Percentiles rank a stretch among this genome's conserved stretches.
These are phyloP conservation scores for Dipodascopsis tothii DNA, from an alignment of 805 yeast species.

Conservation along the genomic window DNA sequence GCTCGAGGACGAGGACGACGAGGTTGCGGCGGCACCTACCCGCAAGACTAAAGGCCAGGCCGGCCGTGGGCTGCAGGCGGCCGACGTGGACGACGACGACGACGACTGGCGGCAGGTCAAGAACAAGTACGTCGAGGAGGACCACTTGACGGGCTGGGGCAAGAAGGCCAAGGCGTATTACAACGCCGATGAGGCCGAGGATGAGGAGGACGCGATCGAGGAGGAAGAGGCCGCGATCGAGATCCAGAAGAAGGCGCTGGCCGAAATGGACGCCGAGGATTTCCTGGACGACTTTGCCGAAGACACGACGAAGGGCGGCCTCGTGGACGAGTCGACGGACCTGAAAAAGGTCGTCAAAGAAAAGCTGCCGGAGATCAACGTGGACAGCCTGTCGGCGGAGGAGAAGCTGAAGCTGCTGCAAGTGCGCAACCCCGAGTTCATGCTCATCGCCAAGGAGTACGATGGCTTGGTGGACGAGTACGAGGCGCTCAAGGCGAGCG, in stretches of 20 bases:
- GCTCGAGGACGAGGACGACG: conserved; percentile 27
- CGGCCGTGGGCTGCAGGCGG: conserved; percentile 45
- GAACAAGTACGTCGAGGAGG: conserved; percentile 8
- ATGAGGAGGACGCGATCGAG: conserved; percentile 66
- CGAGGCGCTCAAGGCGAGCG: conserved; percentile 23
- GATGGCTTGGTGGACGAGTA: conserved; percentile 39
- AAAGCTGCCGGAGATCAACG: conserved; percentile 38
- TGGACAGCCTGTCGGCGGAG: conserved; percentile 43
- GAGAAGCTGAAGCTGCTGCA: conserved; percentile 50
- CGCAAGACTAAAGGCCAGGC: no score
- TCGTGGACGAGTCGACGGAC: conserved; percentile 30
- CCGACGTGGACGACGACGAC: conserved; percentile 44
- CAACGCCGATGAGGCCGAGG: conserved; percentile 40
- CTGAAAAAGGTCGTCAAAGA: conserved; percentile 26
- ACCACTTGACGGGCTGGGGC: conserved; percentile 39
- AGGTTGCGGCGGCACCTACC: conserved; percentile 29
- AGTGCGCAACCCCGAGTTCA: conserved; percentile 71
- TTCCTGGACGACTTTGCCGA: conserved; percentile 67
- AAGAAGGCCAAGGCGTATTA: conserved; percentile 29
- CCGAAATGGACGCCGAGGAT: conserved; percentile 68
- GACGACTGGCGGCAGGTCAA: conserved; percentile 43
- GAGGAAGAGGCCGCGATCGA: conserved; percentile 84
- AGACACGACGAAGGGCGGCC: conserved; percentile 59
- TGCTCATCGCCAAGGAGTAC: conserved; percentile 65
- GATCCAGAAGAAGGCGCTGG: conserved; percentile 72